Conservation (phyloP, 495 filamentous ascomycete genomes). For the Podospora didyma region DNA sequence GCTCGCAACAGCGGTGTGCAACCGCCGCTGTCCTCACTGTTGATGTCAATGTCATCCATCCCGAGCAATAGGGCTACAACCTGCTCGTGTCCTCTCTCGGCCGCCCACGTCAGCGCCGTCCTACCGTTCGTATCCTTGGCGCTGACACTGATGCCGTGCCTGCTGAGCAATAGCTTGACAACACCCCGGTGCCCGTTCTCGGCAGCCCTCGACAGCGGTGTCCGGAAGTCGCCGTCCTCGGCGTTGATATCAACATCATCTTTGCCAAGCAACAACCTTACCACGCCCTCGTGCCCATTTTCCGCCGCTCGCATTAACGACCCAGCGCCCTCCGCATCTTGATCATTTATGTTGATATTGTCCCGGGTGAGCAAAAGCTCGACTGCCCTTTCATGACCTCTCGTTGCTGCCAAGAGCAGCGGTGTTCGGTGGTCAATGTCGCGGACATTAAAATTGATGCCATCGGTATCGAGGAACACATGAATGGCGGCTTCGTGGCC, state of each 20-base stretch:
- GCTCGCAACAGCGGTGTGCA: no score
- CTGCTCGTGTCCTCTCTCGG: background rate
- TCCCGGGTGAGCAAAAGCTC: background rate
- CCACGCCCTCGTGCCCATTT: background rate
- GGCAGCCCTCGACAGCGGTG: background rate
- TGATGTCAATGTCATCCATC: background rate
- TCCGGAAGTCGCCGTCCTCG: background rate
- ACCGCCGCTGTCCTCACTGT: no score
- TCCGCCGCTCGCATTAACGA: background rate
- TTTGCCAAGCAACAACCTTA: background rate
- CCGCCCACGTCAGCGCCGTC: background rate
- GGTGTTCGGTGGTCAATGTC: background rate
- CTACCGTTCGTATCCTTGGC: background rate
- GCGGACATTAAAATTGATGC: background rate
- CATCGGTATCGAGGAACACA: background rate
- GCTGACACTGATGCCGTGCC: background rate
- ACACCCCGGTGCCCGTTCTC: background rate
- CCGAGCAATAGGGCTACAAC: background rate
- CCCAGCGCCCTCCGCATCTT: no score
- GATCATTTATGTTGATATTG: no score
- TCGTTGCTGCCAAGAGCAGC: background rate
- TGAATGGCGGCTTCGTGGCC: background rate
- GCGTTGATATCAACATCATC: background rate
- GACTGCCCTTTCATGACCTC: background rate
- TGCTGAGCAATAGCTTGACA: background rate